Evolutionary conservation across 768 basidiomycete genomes (phyloP), one percentile per base, ranked within the genome.

Genomic region (Cystobasidium tubakii): DNA sequence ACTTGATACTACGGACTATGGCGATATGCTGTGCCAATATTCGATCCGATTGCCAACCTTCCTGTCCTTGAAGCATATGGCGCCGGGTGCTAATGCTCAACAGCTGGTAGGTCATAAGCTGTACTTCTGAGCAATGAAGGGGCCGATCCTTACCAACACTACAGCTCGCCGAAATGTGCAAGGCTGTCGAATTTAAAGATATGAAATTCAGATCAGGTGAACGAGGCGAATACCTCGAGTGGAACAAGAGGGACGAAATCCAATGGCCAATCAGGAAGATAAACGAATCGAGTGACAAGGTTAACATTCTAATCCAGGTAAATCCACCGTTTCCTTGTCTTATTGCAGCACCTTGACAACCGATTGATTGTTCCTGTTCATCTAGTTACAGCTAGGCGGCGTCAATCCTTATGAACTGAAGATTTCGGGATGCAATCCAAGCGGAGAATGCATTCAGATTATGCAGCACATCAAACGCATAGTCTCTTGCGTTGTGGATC

Each of bases 381-480:
- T n/a, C n/a, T 77, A 79, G 67, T 43, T 75, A 27, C 66, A 74
- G 0, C 78, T 82, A 65, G 81, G 76, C 1, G 79, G 81, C n/a
- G 65, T 81, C 13, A 60, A 77, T 6, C 62, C 79, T 42, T 70
- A 76, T 1, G 90, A 92, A 72, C 90, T 87, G 79, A 91, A 86
- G 81, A 85, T 82, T 25, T 80, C 83, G 0, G 91, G 92, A 74
- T 88, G 87, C 79, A 87, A 88, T 34, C 77, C 76, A 1, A 82
- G 86, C 46, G 81, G 90, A 34, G 93, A 94, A 76, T 86, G 88
- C 0, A 81, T 86, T 63, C 80, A 84, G 0, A 83, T 95, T 73
- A 90, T 92, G 77, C 86, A 87, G n/a, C 88, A 91, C 77, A 86
- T 90, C 1, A 77, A 84, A 23, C 86, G 94, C 17, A 88, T 98